Base-by-base conservation (phyloP, 2,329 filamentous ascomycete species). In the Chaetomiaceae sp. region DNA sequence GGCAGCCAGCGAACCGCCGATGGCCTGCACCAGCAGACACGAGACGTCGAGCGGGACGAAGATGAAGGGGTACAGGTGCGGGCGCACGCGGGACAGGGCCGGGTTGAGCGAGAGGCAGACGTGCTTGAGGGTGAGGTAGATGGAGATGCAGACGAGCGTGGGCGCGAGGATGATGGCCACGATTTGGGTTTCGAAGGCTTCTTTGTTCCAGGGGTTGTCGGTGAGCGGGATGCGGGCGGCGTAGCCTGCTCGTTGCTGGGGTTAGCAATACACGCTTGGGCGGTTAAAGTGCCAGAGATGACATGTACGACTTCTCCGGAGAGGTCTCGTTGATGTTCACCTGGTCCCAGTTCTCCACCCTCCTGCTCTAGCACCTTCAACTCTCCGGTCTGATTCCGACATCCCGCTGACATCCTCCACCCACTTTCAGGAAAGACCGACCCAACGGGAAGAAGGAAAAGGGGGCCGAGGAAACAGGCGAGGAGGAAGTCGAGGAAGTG, bases 121-220 rank as follows among this genome's bases (percentile, higher is more conserved):
- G 71, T 84, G 81, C 66, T 83, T 82, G 55, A 85, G 76, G 3
- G 79, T 83, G 23, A 86, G 76, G 70, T 85, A 86, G 66, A 85
- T 78, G 63, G 75, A 77, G 59, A 82, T 80, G 68, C 81, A 82
- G 67, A 84, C 72, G 54, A 85, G 74, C 27, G 82, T 81, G 3
- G 79, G 79, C n/a, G 72, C 78, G 47, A 82, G 73, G 67, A 82
- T 79, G 69, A 83, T 80, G 67, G 75, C 72, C 68, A 75, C 76
- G 65, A 84, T 82, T 57, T 84, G 80, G 42, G 79, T 75, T 65
- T 83, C 68, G 69, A 84, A 84, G 55, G 76, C 74, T 49, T 69
- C 57, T 14, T 71, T 63, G 66, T 79, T 69, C 76, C 78, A 85
- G 3, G 81, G 80, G 67, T 81, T 80, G 40, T 67, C 43, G 62